These are phyloP conservation scores for Apiospora phragmitis DNA, from an alignment of 2,329 filamentous ascomycete species.

Conservation along the genomic window DNA sequence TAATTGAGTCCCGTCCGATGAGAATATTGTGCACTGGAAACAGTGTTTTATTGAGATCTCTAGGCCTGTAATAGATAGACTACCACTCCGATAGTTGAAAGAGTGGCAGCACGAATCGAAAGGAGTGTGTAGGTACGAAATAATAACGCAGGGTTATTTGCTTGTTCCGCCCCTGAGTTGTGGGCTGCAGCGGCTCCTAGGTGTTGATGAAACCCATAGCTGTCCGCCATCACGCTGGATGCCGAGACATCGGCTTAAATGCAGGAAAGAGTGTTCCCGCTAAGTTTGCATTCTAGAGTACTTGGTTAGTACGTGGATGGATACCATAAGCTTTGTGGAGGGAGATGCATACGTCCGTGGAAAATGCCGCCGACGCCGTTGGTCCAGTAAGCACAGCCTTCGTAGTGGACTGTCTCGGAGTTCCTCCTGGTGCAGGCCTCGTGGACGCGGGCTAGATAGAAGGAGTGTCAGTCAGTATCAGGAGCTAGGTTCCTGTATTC, in stretches of 20 bases:
- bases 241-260: not conserved
- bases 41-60: not conserved
- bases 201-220: not conserved
- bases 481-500: too few relatives aligned
- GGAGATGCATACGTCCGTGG: conserved; percentile 1
- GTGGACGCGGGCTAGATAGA: not conserved
- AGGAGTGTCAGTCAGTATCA: not conserved
- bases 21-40: not conserved
- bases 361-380: not conserved
- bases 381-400: conserved; percentile 7
- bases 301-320: not conserved
- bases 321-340: too few relatives aligned
- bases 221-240: not conserved
- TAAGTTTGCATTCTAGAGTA: not conserved
- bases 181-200: not conserved
- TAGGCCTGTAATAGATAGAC: not conserved
- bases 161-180: not conserved
- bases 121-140: not conserved
- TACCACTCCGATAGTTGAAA: not conserved
- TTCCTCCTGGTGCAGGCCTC: conserved; percentile 11
- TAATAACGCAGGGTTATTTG: not conserved
- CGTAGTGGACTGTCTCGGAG: not conserved
- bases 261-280: not conserved
- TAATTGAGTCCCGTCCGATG: too few relatives aligned
- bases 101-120: not conserved